Conservation (phyloP, 805 yeast genomes). For the Zygosaccharomyces siamensis region DNA sequence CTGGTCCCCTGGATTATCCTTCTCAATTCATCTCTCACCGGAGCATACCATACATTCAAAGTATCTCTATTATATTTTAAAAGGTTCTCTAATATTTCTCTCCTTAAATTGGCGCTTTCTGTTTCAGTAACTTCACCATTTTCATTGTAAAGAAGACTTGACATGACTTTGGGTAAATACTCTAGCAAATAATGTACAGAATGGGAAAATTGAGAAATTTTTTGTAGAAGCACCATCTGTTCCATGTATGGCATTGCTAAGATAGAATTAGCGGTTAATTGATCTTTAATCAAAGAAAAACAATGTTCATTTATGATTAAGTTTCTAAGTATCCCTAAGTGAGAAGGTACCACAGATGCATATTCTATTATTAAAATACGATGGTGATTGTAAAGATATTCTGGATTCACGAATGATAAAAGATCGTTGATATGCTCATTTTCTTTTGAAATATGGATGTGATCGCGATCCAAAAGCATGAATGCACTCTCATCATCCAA, state of each 20-base stretch:
- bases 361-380: constrained; percentile 10
- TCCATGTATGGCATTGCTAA: constrained; percentile 30
- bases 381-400: constrained; percentile 19
- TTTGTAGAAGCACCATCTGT: constrained; percentile 30
- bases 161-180: constrained; percentile 26
- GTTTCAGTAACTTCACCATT: constrained; percentile 23
- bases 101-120: constrained; percentile 25
- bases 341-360: constrained; percentile 19
- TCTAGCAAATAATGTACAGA: constrained; percentile 17
- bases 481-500: constrained; percentile 19
- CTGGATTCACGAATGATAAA: constrained; percentile 30
- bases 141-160: constrained; percentile 19
- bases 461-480: constrained; percentile 17
- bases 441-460: constrained; percentile 16
- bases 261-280: constrained; percentile 19
- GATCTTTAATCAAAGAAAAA: constrained; percentile 20
- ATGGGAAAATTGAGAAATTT: constrained; percentile 22
- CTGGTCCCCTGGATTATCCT: constrained; percentile 9
- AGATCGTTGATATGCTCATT: constrained; percentile 22
- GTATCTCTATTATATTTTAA: constrained; percentile 13
- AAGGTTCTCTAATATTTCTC: constrained; percentile 23
- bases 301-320: constrained; percentile 16
- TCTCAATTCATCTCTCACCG: constrained; percentile 21
- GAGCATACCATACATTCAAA: constrained; percentile 25
- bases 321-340: constrained; percentile 25